A percentile compares a stretch with the other conserved stretches of the same genome.
Evolutionary conservation across 345 rosid genomes (phyloP).

Genomic region (Psidium friedrichsthalianum): DNA sequence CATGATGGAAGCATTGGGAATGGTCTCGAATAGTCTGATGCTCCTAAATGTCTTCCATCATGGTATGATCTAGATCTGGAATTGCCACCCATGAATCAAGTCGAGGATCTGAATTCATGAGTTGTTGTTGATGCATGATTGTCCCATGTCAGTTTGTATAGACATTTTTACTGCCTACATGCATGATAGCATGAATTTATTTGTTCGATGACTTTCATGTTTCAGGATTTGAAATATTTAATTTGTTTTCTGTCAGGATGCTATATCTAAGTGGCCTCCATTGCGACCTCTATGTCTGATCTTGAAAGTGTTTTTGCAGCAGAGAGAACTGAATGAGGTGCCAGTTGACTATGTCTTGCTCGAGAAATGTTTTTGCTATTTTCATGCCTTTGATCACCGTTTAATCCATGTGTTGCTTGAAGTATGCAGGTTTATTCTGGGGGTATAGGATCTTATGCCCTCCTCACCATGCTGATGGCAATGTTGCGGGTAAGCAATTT

Average conservation of each 20-base stretch:
- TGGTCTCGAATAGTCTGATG: not conserved
- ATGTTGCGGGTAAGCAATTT: slow-evolving; percentile 49
- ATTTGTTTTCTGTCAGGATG: slow-evolving; percentile 30
- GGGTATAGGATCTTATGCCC: slow-evolving; percentile 90
- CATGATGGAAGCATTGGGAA: not conserved
- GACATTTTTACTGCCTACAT: not conserved
- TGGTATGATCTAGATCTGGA: not conserved
- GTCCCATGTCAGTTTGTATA: not conserved
- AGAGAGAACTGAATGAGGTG: slow-evolving; percentile 94
- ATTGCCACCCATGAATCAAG: not conserved
- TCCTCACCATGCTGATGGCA: slow-evolving; percentile 80
- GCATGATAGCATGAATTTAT: not conserved
- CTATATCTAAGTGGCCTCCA: slow-evolving; percentile 60
- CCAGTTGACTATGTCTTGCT: not conserved
- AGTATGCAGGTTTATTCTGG: slow-evolving; percentile 76
- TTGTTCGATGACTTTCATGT: not conserved
- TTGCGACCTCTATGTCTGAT: slow-evolving; percentile 73
- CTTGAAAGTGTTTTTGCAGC: slow-evolving; percentile 88
- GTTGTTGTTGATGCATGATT: not conserved
- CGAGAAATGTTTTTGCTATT: not conserved
- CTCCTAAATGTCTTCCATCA: not conserved
- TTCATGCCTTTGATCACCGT: not conserved
- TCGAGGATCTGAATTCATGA: not conserved
- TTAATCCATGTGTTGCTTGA: slow-evolving; percentile 1
- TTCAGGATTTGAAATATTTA: not conserved